Evolutionary conservation across 225 moss, liverwort and hornwort genomes (phyloP).

Genomic region (Polytrichum formosum): DNA sequence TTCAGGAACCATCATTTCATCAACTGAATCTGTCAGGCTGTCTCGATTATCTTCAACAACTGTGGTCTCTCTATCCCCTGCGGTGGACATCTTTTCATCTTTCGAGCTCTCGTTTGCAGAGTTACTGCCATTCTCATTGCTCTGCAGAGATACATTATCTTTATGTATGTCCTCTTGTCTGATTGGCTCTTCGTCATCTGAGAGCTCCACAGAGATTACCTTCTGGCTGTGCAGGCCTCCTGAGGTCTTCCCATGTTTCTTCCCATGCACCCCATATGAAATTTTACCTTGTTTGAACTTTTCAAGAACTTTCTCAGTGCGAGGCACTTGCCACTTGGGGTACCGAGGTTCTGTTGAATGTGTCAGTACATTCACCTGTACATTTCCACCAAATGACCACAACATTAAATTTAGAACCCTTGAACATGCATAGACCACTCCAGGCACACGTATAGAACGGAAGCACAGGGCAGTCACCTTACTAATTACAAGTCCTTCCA

Average conservation of each 20-base stretch:
- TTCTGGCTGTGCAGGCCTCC: neutral
- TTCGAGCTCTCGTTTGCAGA: neutral
- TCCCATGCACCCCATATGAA: neutral
- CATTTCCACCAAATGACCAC: neutral
- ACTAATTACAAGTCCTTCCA: no score
- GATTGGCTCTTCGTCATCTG: neutral
- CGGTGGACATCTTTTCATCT: neutral
- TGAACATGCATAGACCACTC: no score
- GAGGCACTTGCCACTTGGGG: conserved; percentile 23
- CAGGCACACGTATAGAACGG: no score
- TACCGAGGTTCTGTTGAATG: conserved; percentile 46
- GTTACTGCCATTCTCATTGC: neutral
- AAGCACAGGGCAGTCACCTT: no score
- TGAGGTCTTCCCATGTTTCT: neutral
- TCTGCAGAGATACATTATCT: neutral
- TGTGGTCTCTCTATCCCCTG: neutral
- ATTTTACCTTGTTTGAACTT: conserved; percentile 9
- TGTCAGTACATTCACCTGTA: conserved; percentile 60
- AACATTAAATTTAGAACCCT: neutral
- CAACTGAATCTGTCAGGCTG: no score
- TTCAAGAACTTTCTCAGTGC: conserved; percentile 17
- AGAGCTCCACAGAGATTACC: neutral
- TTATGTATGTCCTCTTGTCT: no score
- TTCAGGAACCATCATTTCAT: no score
- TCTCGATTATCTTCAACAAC: neutral